Conservation (phyloP, 2,329 filamentous ascomycete genomes). For the Zymoseptoria pseudotritici region DNA sequence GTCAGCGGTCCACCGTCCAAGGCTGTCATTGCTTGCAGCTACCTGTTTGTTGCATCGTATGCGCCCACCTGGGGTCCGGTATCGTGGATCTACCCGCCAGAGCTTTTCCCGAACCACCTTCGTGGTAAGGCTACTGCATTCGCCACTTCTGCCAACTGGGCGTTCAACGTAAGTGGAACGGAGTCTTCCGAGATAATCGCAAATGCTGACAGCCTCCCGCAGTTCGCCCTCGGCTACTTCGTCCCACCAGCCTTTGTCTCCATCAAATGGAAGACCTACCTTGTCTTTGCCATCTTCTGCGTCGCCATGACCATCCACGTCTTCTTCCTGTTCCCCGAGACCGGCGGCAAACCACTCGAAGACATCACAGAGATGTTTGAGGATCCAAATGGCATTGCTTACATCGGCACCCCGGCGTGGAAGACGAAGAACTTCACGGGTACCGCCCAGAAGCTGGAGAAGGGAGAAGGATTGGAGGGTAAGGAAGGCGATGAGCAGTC, state of each 20-base stretch:
- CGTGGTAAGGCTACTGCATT: constrained; percentile 54
- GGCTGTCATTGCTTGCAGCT: constrained; percentile 56
- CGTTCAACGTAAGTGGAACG: constrained; percentile 41
- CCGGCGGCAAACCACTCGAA: constrained; percentile 67
- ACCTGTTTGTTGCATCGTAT: constrained; percentile 63
- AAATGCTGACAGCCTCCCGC: constrained; percentile 17
- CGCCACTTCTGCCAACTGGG: constrained; percentile 48
- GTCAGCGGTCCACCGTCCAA: constrained; percentile 33
- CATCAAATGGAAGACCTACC: constrained; percentile 53
- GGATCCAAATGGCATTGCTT: constrained; percentile 23
- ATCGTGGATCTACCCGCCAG: constrained; percentile 59
- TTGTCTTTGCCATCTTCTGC: constrained; percentile 68
- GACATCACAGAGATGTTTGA: constrained; percentile 70
- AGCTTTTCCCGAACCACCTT: constrained; percentile 56
- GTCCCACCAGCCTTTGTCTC: constrained; percentile 52
- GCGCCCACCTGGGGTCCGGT: constrained; percentile 51
- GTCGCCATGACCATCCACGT: constrained; percentile 58
- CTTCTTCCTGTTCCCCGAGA: constrained; percentile 59
- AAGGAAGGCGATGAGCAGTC: constrained; percentile 6
- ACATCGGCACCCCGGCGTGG: constrained; percentile 52
- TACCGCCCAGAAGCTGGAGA: constrained; percentile 6
- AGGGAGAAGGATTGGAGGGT: constrained; percentile 8
- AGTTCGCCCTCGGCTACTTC: constrained; percentile 48
- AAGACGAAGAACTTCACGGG: constrained; percentile 28
- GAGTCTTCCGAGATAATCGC: neutral